These are phyloP conservation scores for Knoxia roxburghii DNA, from an alignment of 257 asterid genomes.

Conservation along the genomic window DNA sequence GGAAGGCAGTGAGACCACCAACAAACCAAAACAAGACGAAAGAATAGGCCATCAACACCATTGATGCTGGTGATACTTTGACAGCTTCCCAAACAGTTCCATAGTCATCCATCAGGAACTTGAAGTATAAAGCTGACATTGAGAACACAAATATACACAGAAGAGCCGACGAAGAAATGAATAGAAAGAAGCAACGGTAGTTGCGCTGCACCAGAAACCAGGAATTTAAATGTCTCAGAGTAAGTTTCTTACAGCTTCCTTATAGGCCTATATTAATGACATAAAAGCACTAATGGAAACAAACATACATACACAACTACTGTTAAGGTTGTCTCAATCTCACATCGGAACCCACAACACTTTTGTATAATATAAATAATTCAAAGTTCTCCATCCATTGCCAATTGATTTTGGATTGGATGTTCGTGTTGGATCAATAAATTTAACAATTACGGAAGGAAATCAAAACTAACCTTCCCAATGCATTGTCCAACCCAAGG, in stretches of 20 bases:
- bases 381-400: too few species aligned
- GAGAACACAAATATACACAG: slow-evolving; percentile 52
- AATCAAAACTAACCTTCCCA: slow-evolving; percentile 48
- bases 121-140: slow-evolving; percentile 42
- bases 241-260: neutral
- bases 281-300: too few species aligned
- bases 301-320: too few species aligned
- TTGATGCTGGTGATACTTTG: slow-evolving; percentile 49
- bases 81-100: slow-evolving; percentile 45
- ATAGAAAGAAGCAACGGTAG: slow-evolving; percentile 63
- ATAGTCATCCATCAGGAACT: slow-evolving; percentile 31
- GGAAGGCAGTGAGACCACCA: slow-evolving; percentile 82
- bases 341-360: too few species aligned
- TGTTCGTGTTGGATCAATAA: too few species aligned
- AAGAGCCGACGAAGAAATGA: slow-evolving; percentile 55
- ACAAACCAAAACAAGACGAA: slow-evolving; percentile 71
- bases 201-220: slow-evolving; percentile 45
- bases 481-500: slow-evolving; percentile 90
- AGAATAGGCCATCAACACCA: slow-evolving; percentile 47
- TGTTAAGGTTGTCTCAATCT: too few species aligned
- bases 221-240: neutral
- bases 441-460: too few species aligned
- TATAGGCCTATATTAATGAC: too few species aligned
- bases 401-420: too few species aligned
- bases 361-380: too few species aligned